Evolutionary conservation across 768 basidiomycete genomes (phyloP).

Genomic region (Mycena filopes): DNA sequence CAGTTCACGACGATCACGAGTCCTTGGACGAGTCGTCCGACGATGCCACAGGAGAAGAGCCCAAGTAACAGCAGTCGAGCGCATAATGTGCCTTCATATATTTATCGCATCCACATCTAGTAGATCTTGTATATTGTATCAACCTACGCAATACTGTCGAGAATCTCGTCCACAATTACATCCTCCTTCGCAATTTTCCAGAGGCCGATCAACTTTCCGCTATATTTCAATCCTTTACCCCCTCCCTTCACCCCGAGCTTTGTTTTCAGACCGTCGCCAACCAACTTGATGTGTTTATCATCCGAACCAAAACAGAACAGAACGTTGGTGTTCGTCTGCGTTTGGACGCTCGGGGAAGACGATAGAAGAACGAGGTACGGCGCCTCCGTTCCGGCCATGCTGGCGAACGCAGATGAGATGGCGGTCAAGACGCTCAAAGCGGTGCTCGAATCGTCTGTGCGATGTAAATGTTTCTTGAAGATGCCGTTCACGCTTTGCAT

Average conservation of each 20-base stretch:
- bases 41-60: conserved; percentile 26
- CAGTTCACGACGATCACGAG: conserved; percentile 8
- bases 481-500: conserved; percentile 43
- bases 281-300: conserved; percentile 66
- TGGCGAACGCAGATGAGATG: conserved; percentile 59
- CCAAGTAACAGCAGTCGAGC: conserved; percentile 18
- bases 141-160: conserved; percentile 36
- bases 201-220: conserved; percentile 75
- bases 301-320: conserved; percentile 71
- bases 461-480: conserved; percentile 63
- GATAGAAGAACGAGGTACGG: conserved; percentile 65
- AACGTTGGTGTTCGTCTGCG: conserved; percentile 57
- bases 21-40: conserved; percentile 28
- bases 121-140: conserved; percentile 12
- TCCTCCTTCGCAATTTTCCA: conserved; percentile 66
- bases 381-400: conserved; percentile 35
- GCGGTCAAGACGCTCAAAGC: conserved; percentile 69
- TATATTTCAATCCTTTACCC: conserved; percentile 81
- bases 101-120: conserved; percentile 22
- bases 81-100: conserved; percentile 3
- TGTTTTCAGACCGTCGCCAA: conserved; percentile 65
- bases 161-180: conserved; percentile 48
- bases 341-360: conserved; percentile 71
- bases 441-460: conserved; percentile 70
- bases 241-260: conserved; percentile 79